Conservation (phyloP, 306 rosid species). For the Vigna mungo region DNA sequence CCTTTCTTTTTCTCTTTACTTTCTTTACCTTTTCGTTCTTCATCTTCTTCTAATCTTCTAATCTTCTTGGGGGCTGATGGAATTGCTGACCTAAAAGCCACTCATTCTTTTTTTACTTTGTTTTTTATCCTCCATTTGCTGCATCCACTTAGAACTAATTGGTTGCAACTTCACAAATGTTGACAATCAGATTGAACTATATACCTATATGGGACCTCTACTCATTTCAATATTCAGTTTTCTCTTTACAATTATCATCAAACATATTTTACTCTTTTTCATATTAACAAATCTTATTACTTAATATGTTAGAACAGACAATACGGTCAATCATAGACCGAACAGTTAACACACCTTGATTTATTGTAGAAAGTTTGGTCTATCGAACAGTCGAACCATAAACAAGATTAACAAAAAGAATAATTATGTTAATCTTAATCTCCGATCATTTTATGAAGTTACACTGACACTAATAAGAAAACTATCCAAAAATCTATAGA, state of each 20-base stretch:
- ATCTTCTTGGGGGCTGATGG: constrained; percentile 40
- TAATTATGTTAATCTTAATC: no score
- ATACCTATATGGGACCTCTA: not conserved
- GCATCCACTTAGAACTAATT: constrained; percentile 45
- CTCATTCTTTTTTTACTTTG: constrained; percentile 28
- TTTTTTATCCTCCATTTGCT: constrained; percentile 21
- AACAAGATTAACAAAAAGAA: no score
- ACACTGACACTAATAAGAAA: no score
- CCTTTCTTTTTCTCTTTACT: constrained; percentile 18
- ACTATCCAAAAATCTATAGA: accelerated
- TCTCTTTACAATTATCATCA: not conserved
- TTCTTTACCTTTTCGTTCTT: not conserved
- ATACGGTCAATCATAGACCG: no score
- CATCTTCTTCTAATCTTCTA: constrained; percentile 31
- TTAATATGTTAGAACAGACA: no score
- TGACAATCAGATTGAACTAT: constrained; percentile 14
- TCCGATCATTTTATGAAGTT: no score
- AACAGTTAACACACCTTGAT: no score
- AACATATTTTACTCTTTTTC: no score
- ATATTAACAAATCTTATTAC: no score
- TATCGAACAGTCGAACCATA: no score
- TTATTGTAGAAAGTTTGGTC: accelerated
- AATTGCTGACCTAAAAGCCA: constrained; percentile 52
- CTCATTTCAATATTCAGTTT: not conserved
- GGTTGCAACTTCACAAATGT: constrained; percentile 16